A percentile compares a stretch with the other conserved stretches of the same genome.
Evolutionary conservation across 345 rosid genomes (phyloP).

Genomic region (Brassica rapa): DNA sequence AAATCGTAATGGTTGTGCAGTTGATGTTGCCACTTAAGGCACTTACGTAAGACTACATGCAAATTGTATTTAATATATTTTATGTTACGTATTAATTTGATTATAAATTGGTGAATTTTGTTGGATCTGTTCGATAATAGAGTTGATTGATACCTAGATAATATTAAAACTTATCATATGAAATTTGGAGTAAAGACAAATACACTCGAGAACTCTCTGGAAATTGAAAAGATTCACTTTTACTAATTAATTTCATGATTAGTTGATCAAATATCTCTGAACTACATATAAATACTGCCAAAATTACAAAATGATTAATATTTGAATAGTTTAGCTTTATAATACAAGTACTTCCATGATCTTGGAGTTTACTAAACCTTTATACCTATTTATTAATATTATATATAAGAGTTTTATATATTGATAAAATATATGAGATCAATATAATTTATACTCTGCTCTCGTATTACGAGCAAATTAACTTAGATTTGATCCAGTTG

Average conservation of each 20-base stretch:
- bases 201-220: constrained; percentile 33
- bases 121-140: constrained; percentile 30
- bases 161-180: constrained; percentile 25
- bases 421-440: not conserved
- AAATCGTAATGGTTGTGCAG: constrained; percentile 38
- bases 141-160: constrained; percentile 29
- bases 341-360: not conserved
- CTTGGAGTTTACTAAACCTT: not conserved
- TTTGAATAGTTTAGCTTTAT: not conserved
- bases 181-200: constrained; percentile 18
- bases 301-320: not conserved
- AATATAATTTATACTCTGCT: not conserved
- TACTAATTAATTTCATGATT: not conserved
- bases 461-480: not conserved
- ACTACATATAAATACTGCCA: constrained; percentile 4
- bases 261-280: constrained; percentile 21
- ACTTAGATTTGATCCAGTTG: not conserved
- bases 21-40: constrained; percentile 42
- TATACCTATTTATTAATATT: not conserved
- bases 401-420: not conserved
- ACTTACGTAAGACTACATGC: constrained; percentile 39
- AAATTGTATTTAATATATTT: constrained; percentile 25
- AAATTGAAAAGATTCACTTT: not conserved
- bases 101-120: constrained; percentile 13
- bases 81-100: constrained; percentile 11